A percentile compares a stretch with the other conserved stretches of the same genome.
phyloP scores from a whole-genome alignment of 2,329 filamentous ascomycete genomes.

The Coniochaeta hoffmannii region DNA sequence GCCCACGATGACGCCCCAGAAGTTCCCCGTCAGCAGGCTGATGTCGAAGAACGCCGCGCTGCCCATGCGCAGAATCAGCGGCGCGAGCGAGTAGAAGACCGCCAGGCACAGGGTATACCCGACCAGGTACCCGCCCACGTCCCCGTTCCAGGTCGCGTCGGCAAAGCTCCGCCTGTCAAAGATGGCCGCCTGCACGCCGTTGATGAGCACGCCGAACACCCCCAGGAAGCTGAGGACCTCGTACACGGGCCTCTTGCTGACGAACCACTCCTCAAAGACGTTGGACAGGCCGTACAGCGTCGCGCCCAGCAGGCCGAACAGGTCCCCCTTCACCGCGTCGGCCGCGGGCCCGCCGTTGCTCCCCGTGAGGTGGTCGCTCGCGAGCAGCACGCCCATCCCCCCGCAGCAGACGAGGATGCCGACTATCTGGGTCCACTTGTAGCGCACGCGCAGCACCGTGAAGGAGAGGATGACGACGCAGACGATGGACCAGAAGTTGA shows the following conservation, averaged over 20 bases:
- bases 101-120: conserved; percentile 80
- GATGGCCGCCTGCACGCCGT: conserved; percentile 82
- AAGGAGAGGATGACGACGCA: conserved; percentile 84
- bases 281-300: conserved; percentile 89
- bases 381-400: conserved; percentile 81
- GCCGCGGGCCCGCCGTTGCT: conserved; percentile 58
- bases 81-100: conserved; percentile 83
- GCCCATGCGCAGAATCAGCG: conserved; percentile 81
- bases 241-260: conserved; percentile 78
- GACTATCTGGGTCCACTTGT: conserved; percentile 75
- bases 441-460: conserved; percentile 75
- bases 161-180: conserved; percentile 76
- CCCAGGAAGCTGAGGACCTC: conserved; percentile 90
- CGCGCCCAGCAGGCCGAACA: conserved; percentile 84
- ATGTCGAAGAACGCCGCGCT: conserved; percentile 96
- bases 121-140: conserved; percentile 73
- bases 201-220: conserved; percentile 83
- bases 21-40: conserved; percentile 85
- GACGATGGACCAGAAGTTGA: conserved; percentile 98
- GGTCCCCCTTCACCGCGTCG: conserved; percentile 81
- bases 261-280: conserved; percentile 90
- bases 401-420: conserved; percentile 89
- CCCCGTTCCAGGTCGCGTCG: conserved; percentile 54
- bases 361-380: conserved; percentile 77
- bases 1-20: conserved; percentile 94